These are phyloP conservation scores for Lanmaoa rubissima DNA, from an alignment of 768 basidiomycete genomes.

Conservation along the genomic window DNA sequence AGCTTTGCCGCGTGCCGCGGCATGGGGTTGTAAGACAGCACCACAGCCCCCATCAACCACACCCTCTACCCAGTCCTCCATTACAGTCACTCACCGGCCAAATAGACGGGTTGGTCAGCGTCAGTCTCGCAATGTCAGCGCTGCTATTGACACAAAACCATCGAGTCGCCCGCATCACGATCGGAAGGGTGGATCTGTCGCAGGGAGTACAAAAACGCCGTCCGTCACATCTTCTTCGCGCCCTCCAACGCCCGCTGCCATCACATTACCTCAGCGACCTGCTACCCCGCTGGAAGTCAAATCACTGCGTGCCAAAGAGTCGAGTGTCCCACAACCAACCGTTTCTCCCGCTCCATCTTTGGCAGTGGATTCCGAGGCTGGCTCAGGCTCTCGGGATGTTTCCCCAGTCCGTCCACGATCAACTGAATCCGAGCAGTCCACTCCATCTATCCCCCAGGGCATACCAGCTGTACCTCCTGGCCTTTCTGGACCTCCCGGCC, in stretches of 20 bases:
- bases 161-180: conserved; percentile 41
- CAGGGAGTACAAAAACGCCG: conserved; percentile 40
- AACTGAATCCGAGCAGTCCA: conserved; percentile 38
- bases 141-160: conserved; percentile 36
- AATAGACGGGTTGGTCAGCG: conserved; percentile 48
- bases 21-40: conserved; percentile 54
- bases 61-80: conserved; percentile 16
- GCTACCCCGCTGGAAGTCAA: conserved; percentile 45
- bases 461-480: conserved; percentile 57
- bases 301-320: conserved; percentile 39
- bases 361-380: conserved; percentile 50
- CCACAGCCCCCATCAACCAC: conserved; percentile 17
- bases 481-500: conserved; percentile 54
- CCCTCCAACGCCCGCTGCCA: conserved; percentile 51
- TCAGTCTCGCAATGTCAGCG: conserved; percentile 42
- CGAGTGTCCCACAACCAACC: conserved; percentile 38
- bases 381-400: conserved; percentile 43
- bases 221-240: conserved; percentile 55
- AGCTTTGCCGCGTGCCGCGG: conserved; percentile 66
- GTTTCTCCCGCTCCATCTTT: conserved; percentile 47
- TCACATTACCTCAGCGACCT: conserved; percentile 39
- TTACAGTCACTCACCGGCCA: conserved; percentile 35
- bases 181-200: conserved; percentile 37
- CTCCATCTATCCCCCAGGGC: conserved; percentile 46
- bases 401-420: conserved; percentile 41